phyloP scores from a whole-genome alignment of 169 alveolate genomes.

The Amoebophrya sp. region DNA sequence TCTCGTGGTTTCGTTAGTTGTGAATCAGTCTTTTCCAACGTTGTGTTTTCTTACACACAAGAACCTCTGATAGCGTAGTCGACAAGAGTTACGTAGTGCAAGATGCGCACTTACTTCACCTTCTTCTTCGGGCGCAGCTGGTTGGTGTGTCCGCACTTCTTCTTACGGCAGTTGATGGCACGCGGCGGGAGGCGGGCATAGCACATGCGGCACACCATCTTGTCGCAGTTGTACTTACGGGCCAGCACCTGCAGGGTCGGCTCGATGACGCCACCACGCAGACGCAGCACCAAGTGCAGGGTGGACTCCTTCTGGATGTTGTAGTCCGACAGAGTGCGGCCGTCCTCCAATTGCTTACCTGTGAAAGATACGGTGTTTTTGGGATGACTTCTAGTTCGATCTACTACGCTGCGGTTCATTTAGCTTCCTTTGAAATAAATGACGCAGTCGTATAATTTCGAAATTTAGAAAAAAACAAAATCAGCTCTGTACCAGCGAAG shows the following conservation, averaged over 20 bases:
- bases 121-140: constrained; percentile 99
- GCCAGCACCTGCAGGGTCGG: constrained; percentile 97
- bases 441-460: too few relatives aligned
- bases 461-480: too few relatives aligned
- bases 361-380: too few relatives aligned
- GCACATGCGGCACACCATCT: constrained; percentile 94
- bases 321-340: constrained; percentile 95
- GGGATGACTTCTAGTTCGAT: too few relatives aligned
- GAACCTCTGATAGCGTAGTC: too few relatives aligned
- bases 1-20: too few relatives aligned
- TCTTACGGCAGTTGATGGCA: constrained; percentile 99
- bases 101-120: constrained; percentile 57
- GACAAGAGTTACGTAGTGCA: too few relatives aligned
- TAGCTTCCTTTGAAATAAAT: too few relatives aligned
- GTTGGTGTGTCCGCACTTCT: constrained; percentile 98
- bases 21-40: too few relatives aligned
- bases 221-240: constrained; percentile 97
- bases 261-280: constrained; percentile 99
- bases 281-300: constrained; percentile 94
- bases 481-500: constrained; percentile 97
- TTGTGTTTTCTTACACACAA: too few relatives aligned
- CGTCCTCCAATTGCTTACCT: constrained; percentile 98
- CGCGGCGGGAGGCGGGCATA: constrained; percentile 99
- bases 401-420: too few relatives aligned
- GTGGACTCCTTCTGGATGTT: constrained; percentile 88